Base-by-base conservation (phyloP, 1,284 basidiomycete species). In the Naganishia albida region DNA sequence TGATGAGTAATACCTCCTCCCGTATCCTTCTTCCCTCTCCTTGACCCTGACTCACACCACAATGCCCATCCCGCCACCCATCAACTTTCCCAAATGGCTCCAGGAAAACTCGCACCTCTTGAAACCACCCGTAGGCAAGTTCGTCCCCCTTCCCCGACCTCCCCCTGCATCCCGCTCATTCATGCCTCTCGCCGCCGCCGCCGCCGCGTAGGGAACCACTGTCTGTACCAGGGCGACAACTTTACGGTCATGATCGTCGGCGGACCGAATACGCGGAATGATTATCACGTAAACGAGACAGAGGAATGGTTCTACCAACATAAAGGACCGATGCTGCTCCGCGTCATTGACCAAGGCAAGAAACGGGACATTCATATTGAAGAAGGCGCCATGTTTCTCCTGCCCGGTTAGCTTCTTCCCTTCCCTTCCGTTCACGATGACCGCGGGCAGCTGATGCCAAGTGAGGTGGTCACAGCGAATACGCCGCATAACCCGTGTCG, bases 291-390 rank as follows among this genome's bases (percentile, higher is more conserved):
- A 55, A 96, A 96, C 76, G 87, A 93, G 78, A 95, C 93, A 2
- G 92, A 96, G 87, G 93, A 96, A 80, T 96, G 92, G 92, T 96
- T 96, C 77, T 95, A 93, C 78, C 93, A 97, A 77, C 84, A 93
- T 81, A 91, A 93, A 77, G 92, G 92, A 1, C 86, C 84, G 1
- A 96, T 97, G 91, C 81, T 91, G 13, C 82, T 97, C 44, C 87
- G 90, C 69, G 87, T 91, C 4, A 88, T 98, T 12, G 91, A 95
- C 64, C 89, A 88, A 20, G 88, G 87, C n/a, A 82, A 84, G 70
- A 94, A 97, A 78, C 83, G 84, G 72, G 94, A 98, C 75, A 89
- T 98, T 43, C 80, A 82, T 28, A 96, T 98, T 72, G 88, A 87
- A 67, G 93, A 99, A 78, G 94, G 94, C 48, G 92, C 94, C 71